Evolutionary conservation across 2,329 filamentous ascomycete species (phyloP).

Genomic region (Ramichloridium luteum): DNA sequence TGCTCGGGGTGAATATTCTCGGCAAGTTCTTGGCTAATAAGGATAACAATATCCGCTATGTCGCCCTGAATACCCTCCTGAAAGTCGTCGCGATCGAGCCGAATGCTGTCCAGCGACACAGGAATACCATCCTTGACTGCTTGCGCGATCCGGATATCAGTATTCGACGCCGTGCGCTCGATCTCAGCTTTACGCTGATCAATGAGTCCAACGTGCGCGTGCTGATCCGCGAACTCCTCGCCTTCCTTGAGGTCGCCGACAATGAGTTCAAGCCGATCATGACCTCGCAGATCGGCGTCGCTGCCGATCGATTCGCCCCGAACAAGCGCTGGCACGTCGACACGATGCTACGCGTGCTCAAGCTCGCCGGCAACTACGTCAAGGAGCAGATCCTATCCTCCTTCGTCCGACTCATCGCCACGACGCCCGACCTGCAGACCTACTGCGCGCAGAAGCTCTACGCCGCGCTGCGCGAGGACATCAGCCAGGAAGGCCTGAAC

Average conservation of each 20-base stretch:
- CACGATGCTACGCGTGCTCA: conserved; percentile 89
- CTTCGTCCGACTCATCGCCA: conserved; percentile 89
- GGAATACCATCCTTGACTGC: conserved; percentile 95
- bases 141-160: conserved; percentile 95
- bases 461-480: conserved; percentile 80
- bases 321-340: conserved; percentile 99
- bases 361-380: conserved; percentile 88
- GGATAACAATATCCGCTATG: conserved; percentile 98
- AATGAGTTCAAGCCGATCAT: conserved; percentile 98
- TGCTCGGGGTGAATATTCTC: conserved; percentile 93
- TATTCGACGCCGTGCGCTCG: conserved; percentile 86
- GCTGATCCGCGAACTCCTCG: conserved; percentile 80
- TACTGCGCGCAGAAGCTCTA: conserved; percentile 96
- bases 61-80: conserved; percentile 91
- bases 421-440: conserved; percentile 84
- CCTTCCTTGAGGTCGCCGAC: conserved; percentile 92
- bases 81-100: conserved; percentile 97
- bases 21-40: conserved; percentile 97
- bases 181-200: conserved; percentile 95
- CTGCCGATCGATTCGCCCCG: conserved; percentile 87
- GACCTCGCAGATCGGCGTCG: conserved; percentile 96
- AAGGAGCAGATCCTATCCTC: conserved; percentile 97
- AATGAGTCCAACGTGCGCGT: conserved; percentile 94
- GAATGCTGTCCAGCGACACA: conserved; percentile 90
- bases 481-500: conserved; percentile 91